phyloP scores from a whole-genome alignment of 257 asterid species.

The Linaria vulgaris region DNA sequence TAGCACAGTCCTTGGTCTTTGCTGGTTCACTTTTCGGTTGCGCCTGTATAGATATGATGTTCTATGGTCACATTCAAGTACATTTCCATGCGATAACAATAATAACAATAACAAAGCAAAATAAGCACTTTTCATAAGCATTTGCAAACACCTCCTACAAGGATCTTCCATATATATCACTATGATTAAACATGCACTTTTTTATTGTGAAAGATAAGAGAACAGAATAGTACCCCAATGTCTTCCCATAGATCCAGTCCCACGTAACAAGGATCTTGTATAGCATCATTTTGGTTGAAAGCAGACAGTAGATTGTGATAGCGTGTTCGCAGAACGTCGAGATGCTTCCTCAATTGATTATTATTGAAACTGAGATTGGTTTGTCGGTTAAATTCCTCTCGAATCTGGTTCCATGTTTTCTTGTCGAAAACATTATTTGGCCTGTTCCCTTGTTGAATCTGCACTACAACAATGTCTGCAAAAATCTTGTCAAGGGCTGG shows the following conservation, averaged over 20 bases:
- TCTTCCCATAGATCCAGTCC: constrained; percentile 98
- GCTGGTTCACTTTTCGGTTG: constrained; percentile 69
- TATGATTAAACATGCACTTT: neutral
- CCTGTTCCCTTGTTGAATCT: constrained; percentile 75
- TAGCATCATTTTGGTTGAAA: constrained; percentile 48
- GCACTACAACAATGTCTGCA: constrained; percentile 81
- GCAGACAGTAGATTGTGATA: constrained; percentile 67
- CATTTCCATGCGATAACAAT: neutral
- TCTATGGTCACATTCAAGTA: neutral
- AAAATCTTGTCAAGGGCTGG: constrained; percentile 76
- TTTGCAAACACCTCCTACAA: too few species aligned
- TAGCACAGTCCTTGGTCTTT: constrained; percentile 84
- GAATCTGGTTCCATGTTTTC: constrained; percentile 90
- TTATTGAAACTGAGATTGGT: constrained; percentile 79
- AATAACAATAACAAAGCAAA: too few species aligned
- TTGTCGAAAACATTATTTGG: constrained; percentile 84
- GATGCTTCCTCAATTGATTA: constrained; percentile 90
- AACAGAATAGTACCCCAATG: constrained; percentile 53
- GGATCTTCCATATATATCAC: too few species aligned
- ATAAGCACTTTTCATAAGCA: too few species aligned
- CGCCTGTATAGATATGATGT: constrained; percentile 42
- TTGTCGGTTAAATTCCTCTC: constrained; percentile 68
- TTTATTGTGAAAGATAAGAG: constrained; percentile 11
- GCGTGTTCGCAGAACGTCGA: constrained; percentile 86
- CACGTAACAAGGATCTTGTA: constrained; percentile 66